Evolutionary conservation across 371 early-diverging fungal genomes (phyloP), one percentile per base, ranked within the genome.

Genomic region (Zancudomyces culisetae): DNA sequence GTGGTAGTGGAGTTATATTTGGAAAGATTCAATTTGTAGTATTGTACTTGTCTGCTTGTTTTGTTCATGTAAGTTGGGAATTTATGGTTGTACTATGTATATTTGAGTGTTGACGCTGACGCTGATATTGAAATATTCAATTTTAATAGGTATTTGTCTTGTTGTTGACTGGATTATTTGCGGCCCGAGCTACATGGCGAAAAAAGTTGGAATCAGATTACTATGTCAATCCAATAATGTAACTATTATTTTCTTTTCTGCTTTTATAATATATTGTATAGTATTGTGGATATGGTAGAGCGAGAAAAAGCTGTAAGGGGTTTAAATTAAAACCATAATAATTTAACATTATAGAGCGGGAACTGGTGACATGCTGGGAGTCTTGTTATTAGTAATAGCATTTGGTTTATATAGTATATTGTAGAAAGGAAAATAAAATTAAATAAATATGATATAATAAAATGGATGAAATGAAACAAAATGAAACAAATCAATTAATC

Each of bases 121-220:
- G 15, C 15, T 35, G 35, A 35, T 10, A 15, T 10, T 10, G 35
- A 10, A 15, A 10, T 20, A 45, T 45, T 45, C 6, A 20, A 45
- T 45, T 22, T 35, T 18, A 18, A 8, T 49, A 49, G 50, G 50
- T 49, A 19, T 18, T 40, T 35, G 18, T 49, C 12, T 40, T 49
- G 3, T 21, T 49, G 2, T 2, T 35, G 8, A 23, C 13, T 42
- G 55, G 21, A 3, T 55, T 13, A 53, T 53, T 20, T 58, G 68
- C 53, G 29, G 23, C n/a, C 29, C 41, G 8, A 29, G 20, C 58
- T 12, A 70, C 81, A 40, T 88, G 89, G 89, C 58, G 68, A 29
- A 64, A 68, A 30, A 75, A 77, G 20, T 78, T 81, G 48, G 86
- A 88, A 52, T 87, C 87, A 10, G 86, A 88, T 50, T 82, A 85